These are phyloP conservation scores for Filobasidium wieringae DNA, from an alignment of 768 basidiomycete species.

Conservation along the genomic window DNA sequence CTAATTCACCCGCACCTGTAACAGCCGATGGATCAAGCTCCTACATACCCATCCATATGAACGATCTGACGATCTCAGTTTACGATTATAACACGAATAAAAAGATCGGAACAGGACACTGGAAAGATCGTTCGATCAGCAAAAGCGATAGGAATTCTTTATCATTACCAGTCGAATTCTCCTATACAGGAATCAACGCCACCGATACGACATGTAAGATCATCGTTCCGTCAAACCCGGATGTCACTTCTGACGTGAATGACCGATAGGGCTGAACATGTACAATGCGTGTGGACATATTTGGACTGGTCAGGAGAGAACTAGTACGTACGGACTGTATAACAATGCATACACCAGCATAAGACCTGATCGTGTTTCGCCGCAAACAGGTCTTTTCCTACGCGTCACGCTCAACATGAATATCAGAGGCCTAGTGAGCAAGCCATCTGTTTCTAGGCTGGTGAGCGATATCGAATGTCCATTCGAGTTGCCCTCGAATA, in stretches of 20 bases:
- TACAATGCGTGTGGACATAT: conserved; percentile 35
- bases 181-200: conserved; percentile 64
- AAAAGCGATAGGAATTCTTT: conserved; percentile 58
- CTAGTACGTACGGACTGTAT: conserved; percentile 16
- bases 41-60: conserved; percentile 66
- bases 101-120: conserved; percentile 57
- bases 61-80: conserved; percentile 53
- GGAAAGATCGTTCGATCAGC: conserved; percentile 51
- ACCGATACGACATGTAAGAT: conserved; percentile 68
- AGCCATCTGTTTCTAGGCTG: conserved; percentile 47
- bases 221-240: neutral
- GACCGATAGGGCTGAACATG: conserved; percentile 28
- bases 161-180: conserved; percentile 67
- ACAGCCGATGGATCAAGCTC: conserved; percentile 58
- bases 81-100: conserved; percentile 57
- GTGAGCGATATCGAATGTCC: conserved; percentile 61
- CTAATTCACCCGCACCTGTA: neutral
- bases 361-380: neutral
- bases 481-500: conserved; percentile 40
- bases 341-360: too few relatives aligned
- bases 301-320: conserved; percentile 30
- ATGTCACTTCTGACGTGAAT: neutral
- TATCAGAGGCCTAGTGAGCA: conserved; percentile 56
- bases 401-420: conserved; percentile 55
- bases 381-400: conserved; percentile 46